Conservation (phyloP, 2,329 filamentous ascomycete species). For the Fusarium palustre region DNA sequence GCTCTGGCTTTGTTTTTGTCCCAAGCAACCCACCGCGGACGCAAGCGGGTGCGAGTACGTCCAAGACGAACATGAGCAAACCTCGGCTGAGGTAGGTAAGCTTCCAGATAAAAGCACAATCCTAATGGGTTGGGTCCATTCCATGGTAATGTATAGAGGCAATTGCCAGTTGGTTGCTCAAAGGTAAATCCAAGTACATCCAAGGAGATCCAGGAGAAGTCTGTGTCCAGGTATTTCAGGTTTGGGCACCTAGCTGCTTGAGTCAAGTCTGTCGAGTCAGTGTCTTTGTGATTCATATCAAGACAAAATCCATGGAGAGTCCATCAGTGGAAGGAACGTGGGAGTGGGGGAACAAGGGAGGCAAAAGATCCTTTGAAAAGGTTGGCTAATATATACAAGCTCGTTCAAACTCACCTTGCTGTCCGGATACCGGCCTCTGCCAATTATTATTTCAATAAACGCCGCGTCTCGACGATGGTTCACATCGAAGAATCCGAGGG, state of each 20-base stretch:
- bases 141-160: constrained; percentile 18
- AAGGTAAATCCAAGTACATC: constrained; percentile 22
- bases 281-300: constrained; percentile 41
- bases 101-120: constrained; percentile 24
- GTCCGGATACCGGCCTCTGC: constrained; percentile 58
- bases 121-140: constrained; percentile 29
- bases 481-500: constrained; percentile 44
- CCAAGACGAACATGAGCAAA: constrained; percentile 32
- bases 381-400: constrained; percentile 66
- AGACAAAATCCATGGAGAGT: constrained; percentile 42
- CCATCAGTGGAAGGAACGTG: constrained; percentile 30
- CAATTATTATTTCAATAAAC: constrained; percentile 48
- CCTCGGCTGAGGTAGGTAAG: constrained; percentile 36
- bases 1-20: constrained; percentile 23
- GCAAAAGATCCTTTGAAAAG: constrained; percentile 53
- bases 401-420: constrained; percentile 64
- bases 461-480: constrained; percentile 42
- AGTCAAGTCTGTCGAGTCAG: constrained; percentile 45
- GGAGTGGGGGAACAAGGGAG: constrained; percentile 14
- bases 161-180: constrained; percentile 30
- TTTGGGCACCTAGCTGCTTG: constrained; percentile 42
- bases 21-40: constrained; percentile 26
- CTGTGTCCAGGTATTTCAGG: constrained; percentile 19
- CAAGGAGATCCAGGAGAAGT: constrained; percentile 18
- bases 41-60: constrained; percentile 29